phyloP scores from a whole-genome alignment of 441 rosid genomes.

The Populus hybrid region DNA sequence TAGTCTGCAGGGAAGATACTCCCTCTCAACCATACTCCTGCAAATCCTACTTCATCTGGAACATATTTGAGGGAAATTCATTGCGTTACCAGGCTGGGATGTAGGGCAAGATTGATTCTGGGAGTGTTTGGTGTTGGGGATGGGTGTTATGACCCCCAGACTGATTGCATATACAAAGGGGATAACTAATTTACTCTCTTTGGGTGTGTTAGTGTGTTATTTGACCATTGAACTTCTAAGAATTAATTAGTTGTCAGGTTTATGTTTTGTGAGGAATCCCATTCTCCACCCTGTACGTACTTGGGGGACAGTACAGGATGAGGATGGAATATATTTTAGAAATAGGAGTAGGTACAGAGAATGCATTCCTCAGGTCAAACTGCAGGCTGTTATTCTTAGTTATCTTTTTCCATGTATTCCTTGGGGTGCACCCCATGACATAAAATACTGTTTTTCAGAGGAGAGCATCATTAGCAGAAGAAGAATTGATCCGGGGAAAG shows the following conservation, averaged over 20 bases:
- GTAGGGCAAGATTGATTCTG: neutral
- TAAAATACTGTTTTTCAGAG: conserved; percentile 40
- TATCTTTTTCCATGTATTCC: neutral
- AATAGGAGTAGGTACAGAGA: neutral
- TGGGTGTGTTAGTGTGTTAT: neutral
- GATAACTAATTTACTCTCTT: neutral
- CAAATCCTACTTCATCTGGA: neutral
- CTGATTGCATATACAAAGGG: neutral
- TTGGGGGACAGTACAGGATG: neutral
- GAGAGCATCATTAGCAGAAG: conserved; percentile 67
- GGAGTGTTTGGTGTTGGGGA: neutral
- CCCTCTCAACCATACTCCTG: neutral
- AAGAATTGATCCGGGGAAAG: conserved; percentile 71
- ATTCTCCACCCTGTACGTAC: neutral
- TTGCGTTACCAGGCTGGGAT: neutral
- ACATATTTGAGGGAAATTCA: neutral
- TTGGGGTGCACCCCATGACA: conserved; percentile 1
- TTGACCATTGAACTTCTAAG: neutral
- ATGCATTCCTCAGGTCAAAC: neutral
- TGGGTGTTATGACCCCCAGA: neutral
- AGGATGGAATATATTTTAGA: neutral
- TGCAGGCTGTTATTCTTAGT: conserved; percentile 1
- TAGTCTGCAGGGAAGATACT: neutral
- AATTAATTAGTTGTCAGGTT: neutral
- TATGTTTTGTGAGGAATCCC: neutral